Base-by-base conservation (phyloP, 306 rosid genomes). In the Vigna angularis region DNA sequence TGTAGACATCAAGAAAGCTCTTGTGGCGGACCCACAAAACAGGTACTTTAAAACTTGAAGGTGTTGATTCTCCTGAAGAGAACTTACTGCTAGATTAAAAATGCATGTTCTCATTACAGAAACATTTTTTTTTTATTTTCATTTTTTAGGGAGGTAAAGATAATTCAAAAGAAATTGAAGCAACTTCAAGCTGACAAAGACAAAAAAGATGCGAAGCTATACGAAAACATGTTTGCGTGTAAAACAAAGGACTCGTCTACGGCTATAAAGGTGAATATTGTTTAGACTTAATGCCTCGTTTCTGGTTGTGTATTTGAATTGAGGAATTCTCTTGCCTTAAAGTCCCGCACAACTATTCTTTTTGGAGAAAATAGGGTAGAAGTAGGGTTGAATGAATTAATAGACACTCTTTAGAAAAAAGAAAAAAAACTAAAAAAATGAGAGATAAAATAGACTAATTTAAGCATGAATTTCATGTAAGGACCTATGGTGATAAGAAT, bases 1-100 rank as follows among this genome's bases (percentile, higher is more conserved):
- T 68, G 45, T 80, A 30, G 94, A 91, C 81, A 78, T 91, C 80
- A 89, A 89, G 84, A 86, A 83, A 83, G 97, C 89, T 82, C 94
- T 91, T 63, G 91, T 80, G 85, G 81, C 66, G 52, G 97, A 91
- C 73, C 89, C 97, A 17, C 77, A 83, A 22, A 88, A 89, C 71
- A 88, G 90, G 97, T 89, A 38, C 45, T 40, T 40, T 0, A 7
- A 8, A 38, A 85, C 45, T 12, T 62, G 38, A 71, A 70, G 49
- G 48, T 30, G 49, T 63, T 75, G 44, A 67, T 81, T 72, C 76
- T 74, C 40, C 12, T 17, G 4, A 61, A 44, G 45, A 30, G 59
- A 17, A 30, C 34, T 7, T 66, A 44, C 66, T 8, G 22, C 13
- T 66, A 2, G 44, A 67, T 44, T 10, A 34, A 48, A 28, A 48